phyloP scores from a whole-genome alignment of 2,329 filamentous ascomycete species.

The Rhytidhysteron rufulum region DNA sequence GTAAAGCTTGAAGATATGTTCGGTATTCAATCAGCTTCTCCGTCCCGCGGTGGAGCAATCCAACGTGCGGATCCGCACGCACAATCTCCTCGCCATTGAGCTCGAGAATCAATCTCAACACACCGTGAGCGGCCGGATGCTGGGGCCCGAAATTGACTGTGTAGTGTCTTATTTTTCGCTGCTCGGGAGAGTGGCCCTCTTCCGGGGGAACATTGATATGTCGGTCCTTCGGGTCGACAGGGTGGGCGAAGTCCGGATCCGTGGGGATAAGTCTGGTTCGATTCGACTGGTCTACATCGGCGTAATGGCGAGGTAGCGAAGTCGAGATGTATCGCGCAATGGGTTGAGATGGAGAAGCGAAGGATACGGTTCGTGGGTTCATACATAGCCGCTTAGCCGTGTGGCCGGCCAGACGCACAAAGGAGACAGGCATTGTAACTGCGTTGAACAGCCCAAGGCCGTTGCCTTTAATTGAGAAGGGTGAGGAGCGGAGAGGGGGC shows the following conservation, averaged over 20 bases:
- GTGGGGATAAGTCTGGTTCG: constrained; percentile 62
- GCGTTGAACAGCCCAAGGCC: constrained; percentile 24
- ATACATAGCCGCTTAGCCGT: constrained; percentile 65
- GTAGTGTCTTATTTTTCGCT: constrained; percentile 94
- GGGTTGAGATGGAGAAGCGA: constrained; percentile 39
- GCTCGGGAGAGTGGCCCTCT: constrained; percentile 44
- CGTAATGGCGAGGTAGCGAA: constrained; percentile 59
- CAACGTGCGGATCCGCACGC: constrained; percentile 93
- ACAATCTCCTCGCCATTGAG: constrained; percentile 97
- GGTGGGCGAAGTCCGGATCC: constrained; percentile 59
- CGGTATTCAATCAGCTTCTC: constrained; percentile 99
- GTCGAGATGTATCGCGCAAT: constrained; percentile 63
- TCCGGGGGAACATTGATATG: constrained; percentile 42
- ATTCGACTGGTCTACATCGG: constrained; percentile 48
- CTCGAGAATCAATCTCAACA: constrained; percentile 95
- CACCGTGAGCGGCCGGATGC: constrained; percentile 96
- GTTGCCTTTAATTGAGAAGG: constrained; percentile 30
- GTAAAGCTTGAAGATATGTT: constrained; percentile 95
- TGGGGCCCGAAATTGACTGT: constrained; percentile 99
- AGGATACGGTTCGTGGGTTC: constrained; percentile 47
- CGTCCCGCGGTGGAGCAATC: constrained; percentile 90
- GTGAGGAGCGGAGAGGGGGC: constrained; percentile 24
- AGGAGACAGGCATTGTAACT: constrained; percentile 62
- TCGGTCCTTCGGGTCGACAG: constrained; percentile 44
- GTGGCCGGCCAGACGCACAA: constrained; percentile 70